Evolutionary conservation across 441 rosid genomes (phyloP), one percentile per base, ranked within the genome.

Genomic region (Pelargonium myrrhifolium): DNA sequence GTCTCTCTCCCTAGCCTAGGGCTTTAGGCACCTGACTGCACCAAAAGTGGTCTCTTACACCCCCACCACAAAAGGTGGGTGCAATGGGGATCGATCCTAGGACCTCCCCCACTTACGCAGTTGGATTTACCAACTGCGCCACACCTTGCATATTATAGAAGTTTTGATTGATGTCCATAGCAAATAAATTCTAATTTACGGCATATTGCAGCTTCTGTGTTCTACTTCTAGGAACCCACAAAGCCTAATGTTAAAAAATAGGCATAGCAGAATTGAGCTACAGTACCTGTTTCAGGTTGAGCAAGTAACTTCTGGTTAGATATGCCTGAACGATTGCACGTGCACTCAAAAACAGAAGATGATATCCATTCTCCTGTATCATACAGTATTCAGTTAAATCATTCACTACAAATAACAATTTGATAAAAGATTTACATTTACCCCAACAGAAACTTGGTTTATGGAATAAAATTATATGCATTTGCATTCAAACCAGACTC

Each of bases 291-390:
- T 89, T 92, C 64, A 92, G 79, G 81, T 92, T 92, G 74, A 82
- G 74, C 61, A 92, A 81, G 78, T 85, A 92, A 62, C 75, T 89
- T 79, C 94, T 80, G n/a, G 97, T 92, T 68, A 92, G 75, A 79
- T 89, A 92, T 17, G 97, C 97, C 81, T 92, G 97, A 78, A 85
- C 96, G 7, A 92, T 89, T 68, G 97, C 97, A 64, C 97, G 90
- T 0, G 97, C 97, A 67, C 97, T 92, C 73, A 92, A 79, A 81
- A 92, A 92, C 65, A 92, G 86, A 43, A 92, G 82, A 74, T 92
- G 97, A 75, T 92, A 92, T 75, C 97, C 97, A 78, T 92, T 89
- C 78, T 89, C 97, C 97, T 92, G 85, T 65, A 70, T 65, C 53
- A 68, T 53, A 62, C 35, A 70, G 28, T 55, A 12, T 62, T 69